Conservation (phyloP, 768 basidiomycete genomes). For the Lyophyllum shimeji region DNA sequence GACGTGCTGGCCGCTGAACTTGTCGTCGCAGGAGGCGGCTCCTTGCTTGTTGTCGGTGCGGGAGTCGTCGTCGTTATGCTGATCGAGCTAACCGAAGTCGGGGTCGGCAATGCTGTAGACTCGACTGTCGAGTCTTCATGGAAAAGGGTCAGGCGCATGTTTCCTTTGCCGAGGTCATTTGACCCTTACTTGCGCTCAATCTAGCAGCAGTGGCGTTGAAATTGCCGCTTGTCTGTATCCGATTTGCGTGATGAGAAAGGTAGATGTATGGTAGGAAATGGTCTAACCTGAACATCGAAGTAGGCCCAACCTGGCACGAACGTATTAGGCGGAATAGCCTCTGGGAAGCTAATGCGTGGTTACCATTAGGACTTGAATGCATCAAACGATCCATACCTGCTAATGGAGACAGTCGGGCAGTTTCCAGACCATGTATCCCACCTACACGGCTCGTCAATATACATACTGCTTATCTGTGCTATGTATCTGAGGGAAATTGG, state of each 20-base stretch:
- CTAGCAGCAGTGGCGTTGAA: constrained; percentile 43
- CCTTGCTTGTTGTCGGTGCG: constrained; percentile 2
- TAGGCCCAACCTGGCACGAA: constrained; percentile 66
- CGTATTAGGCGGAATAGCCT: constrained; percentile 45
- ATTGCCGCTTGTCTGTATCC: constrained; percentile 28
- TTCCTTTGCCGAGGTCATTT: not conserved
- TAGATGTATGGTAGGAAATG: not conserved
- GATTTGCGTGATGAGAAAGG: not conserved
- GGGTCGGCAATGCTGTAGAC: constrained; percentile 36
- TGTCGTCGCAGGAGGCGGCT: constrained; percentile 11
- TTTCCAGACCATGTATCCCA: constrained; percentile 53
- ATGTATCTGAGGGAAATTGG: no score
- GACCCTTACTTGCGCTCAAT: constrained; percentile 29
- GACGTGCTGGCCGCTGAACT: constrained; percentile 10
- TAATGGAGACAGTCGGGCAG: constrained; percentile 37
- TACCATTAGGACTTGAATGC: not conserved
- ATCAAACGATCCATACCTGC: constrained; percentile 19
- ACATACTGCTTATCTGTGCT: not conserved
- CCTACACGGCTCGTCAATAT: constrained; percentile 26
- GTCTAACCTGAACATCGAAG: constrained; percentile 44
- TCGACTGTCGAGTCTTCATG: constrained; percentile 36
- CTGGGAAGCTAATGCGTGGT: constrained; percentile 38
- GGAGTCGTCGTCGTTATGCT: constrained; percentile 15
- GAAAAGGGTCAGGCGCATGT: not conserved
- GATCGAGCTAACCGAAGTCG: constrained; percentile 18